These are phyloP conservation scores for Moesziomyces parantarcticus DNA, from an alignment of 1,284 basidiomycete genomes.

Conservation along the genomic window DNA sequence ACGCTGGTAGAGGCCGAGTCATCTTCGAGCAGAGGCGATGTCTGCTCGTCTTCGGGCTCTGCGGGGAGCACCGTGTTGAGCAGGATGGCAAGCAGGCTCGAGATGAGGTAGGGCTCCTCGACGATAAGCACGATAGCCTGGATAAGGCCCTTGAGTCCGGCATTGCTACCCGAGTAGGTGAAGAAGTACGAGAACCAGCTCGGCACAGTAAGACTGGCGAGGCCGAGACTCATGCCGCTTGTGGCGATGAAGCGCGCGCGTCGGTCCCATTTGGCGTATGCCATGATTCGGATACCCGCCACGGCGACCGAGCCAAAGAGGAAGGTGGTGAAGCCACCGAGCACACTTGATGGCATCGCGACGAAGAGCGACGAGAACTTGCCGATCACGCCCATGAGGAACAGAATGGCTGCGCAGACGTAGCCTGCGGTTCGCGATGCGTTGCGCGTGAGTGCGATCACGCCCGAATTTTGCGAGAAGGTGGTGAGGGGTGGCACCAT, in stretches of 20 bases:
- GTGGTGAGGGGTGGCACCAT: slow-evolving; percentile 39
- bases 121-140: slow-evolving; percentile 42
- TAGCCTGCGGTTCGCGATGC: slow-evolving; percentile 32
- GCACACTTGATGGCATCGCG: slow-evolving; percentile 31
- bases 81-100: slow-evolving; percentile 24
- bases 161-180: slow-evolving; percentile 29
- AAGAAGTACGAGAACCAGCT: slow-evolving; percentile 45
- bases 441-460: slow-evolving; percentile 38
- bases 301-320: slow-evolving; percentile 39
- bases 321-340: slow-evolving; percentile 43
- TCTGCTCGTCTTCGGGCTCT: slow-evolving; percentile 15
- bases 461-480: slow-evolving; percentile 41
- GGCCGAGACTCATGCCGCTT: slow-evolving; percentile 25
- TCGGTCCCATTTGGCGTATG: slow-evolving; percentile 45
- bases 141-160: slow-evolving; percentile 28
- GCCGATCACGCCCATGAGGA: slow-evolving; percentile 40
- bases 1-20: slow-evolving; percentile 12
- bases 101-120: slow-evolving; percentile 45
- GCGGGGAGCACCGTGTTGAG: slow-evolving; percentile 35
- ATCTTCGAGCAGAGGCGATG: slow-evolving; percentile 1
- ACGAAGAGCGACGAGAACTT: slow-evolving; percentile 41
- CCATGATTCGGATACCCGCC: slow-evolving; percentile 43
- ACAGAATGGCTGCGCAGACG: slow-evolving; percentile 33
- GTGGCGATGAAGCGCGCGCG: slow-evolving; percentile 40
- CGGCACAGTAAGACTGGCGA: slow-evolving; percentile 28